Evolutionary conservation across 2,329 filamentous ascomycete species (phyloP), one percentile per base, ranked within the genome.

Genomic region (Aspergillus intermedius): DNA sequence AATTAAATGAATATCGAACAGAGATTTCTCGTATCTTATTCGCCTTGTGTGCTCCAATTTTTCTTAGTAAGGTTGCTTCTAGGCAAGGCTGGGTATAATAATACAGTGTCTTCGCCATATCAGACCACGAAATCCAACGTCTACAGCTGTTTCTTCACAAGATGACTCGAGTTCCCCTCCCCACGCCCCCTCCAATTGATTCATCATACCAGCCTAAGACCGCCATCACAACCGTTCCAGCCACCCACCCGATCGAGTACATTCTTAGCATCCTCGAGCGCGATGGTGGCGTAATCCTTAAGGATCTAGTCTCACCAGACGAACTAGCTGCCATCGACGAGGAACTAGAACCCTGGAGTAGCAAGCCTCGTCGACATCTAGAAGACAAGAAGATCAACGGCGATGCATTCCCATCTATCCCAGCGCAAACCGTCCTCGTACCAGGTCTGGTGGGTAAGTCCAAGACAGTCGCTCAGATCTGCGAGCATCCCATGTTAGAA

Each of bases 271-370:
- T 66, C 17, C 50, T 69, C 2, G 62, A 63, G 3, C 58, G 61
- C 1, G 64, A 68, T 42, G 66, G 65, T 22, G 66, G 60, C 17
- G 37, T 68, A 3, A 66, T 69, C 48, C 48, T 69, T 7, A 62
- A 55, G 5, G 54, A 62, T 42, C 50, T 68, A 19, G 60, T 58
- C 8, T 47, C 54, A 1, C 13, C 19, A 7, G 51, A 56, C 7
- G 53, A 67, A 3, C 47, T 68, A 12, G 46, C 53, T 2, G 44
- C 54, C 12, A 60, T 66, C 30, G 56, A 63, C 15, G 25, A 47
- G 3, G 60, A 66, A 10, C 39, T 49, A 9, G 3, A 34, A 7
- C 30, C 49, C 22, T 53, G 51, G 44, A 35, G 13, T 35, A 48
- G 23, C 34, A 34, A 49, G 13, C 10, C 45, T 17, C 47, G 42